Evolutionary conservation across 2,329 filamentous ascomycete genomes (phyloP).

Genomic region (Nannizziopsis arthrosporioides): DNA sequence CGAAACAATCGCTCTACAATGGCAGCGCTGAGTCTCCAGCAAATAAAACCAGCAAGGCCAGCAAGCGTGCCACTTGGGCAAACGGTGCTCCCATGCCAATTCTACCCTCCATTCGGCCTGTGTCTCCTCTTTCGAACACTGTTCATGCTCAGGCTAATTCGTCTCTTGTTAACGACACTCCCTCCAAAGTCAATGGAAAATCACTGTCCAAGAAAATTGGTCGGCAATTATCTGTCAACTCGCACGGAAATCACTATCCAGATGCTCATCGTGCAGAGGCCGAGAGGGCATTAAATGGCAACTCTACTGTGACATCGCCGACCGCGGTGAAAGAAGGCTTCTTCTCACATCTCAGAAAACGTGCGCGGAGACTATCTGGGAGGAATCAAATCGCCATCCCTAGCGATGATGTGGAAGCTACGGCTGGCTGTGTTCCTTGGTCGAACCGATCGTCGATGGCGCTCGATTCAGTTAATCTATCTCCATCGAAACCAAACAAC

Average conservation of each 20-base stretch:
- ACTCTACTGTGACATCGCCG: slow-evolving; percentile 62
- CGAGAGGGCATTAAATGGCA: slow-evolving; percentile 77
- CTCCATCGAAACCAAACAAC: slow-evolving; percentile 31
- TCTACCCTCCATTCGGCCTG: slow-evolving; percentile 81
- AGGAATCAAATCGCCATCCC: slow-evolving; percentile 75
- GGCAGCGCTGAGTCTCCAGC: slow-evolving; percentile 30
- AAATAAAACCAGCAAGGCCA: slow-evolving; percentile 39
- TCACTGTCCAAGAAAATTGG: slow-evolving; percentile 73
- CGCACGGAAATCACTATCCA: slow-evolving; percentile 83
- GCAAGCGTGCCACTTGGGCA: slow-evolving; percentile 87
- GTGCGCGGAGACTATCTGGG: slow-evolving; percentile 82
- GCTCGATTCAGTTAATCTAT: slow-evolving; percentile 48
- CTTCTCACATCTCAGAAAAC: slow-evolving; percentile 92
- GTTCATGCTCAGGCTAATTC: slow-evolving; percentile 80
- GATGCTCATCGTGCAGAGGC: slow-evolving; percentile 84
- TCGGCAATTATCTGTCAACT: slow-evolving; percentile 82
- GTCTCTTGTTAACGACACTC: slow-evolving; percentile 37
- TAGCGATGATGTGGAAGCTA: slow-evolving; percentile 81
- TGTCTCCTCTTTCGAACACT: slow-evolving; percentile 90
- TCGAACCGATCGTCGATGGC: slow-evolving; percentile 74
- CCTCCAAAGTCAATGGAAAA: slow-evolving; percentile 43
- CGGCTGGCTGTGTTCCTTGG: slow-evolving; percentile 84
- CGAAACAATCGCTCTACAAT: slow-evolving; percentile 1
- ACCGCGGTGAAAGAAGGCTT: slow-evolving; percentile 74
- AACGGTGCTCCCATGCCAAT: slow-evolving; percentile 92